phyloP scores from a whole-genome alignment of 176 grass and related monocot genomes.

The Bromus sterilis region DNA sequence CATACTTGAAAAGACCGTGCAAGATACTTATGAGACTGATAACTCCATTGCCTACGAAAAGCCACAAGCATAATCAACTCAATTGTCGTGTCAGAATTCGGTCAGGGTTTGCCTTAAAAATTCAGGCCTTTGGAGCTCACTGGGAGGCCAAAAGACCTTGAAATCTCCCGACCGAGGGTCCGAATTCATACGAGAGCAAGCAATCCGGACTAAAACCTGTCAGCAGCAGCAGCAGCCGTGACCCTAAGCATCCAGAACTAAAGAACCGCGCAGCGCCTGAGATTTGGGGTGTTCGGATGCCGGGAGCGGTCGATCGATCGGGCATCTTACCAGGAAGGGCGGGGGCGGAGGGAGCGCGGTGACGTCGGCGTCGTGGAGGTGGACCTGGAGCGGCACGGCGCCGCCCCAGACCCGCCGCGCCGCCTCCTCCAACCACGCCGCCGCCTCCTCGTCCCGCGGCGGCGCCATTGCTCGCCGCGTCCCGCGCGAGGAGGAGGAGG shows the following conservation, averaged over 20 bases:
- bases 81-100: background rate
- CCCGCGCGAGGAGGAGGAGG: slow-evolving; percentile 9
- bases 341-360: slow-evolving; percentile 83
- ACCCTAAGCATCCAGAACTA: background rate
- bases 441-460: slow-evolving; percentile 2
- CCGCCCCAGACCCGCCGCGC: slow-evolving; percentile 64
- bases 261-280: background rate
- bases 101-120: background rate
- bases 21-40: background rate
- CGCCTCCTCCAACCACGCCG: slow-evolving; percentile 63
- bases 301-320: background rate
- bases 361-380: slow-evolving; percentile 93
- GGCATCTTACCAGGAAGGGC: slow-evolving; percentile 50
- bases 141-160: background rate
- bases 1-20: background rate
- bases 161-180: background rate
- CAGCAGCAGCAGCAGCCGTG: background rate
- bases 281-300: background rate
- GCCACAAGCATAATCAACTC: background rate
- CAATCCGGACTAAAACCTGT: background rate
- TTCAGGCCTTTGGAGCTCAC: background rate
- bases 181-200: background rate
- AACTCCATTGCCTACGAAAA: background rate
- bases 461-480: slow-evolving; percentile 16
- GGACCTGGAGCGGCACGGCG: slow-evolving; percentile 87